Evolutionary conservation across 1,139 yeast species (phyloP).

Genomic region (Geotrichum phurueaensis): DNA sequence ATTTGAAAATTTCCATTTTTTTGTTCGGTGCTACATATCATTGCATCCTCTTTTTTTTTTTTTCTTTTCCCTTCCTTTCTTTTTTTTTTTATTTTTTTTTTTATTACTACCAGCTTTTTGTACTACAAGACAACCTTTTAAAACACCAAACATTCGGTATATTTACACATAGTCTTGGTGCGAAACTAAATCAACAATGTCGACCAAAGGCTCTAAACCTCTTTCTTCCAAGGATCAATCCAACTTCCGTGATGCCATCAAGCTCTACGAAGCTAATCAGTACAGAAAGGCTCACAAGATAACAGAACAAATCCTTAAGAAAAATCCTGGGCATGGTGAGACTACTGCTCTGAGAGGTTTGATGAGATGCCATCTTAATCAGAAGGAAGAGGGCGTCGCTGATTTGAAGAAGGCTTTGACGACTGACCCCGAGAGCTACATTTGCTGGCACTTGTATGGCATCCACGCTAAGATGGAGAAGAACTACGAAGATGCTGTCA

Average conservation of each 20-base stretch:
- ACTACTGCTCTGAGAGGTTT: conserved; percentile 83
- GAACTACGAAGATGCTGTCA: conserved; percentile 70
- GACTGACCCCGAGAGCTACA: conserved; percentile 52
- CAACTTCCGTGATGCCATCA: conserved; percentile 74
- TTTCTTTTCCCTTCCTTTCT: neutral
- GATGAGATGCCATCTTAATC: conserved; percentile 49
- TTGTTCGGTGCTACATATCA: neutral
- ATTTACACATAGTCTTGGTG: neutral
- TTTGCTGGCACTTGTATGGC: conserved; percentile 82
- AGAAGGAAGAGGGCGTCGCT: conserved; percentile 55
- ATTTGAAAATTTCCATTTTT: too few species aligned
- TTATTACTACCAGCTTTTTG: neutral
- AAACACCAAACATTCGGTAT: neutral
- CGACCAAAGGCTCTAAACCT: conserved; percentile 22
- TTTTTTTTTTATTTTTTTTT: conserved; percentile 3
- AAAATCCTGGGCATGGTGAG: conserved; percentile 70
- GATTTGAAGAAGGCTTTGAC: conserved; percentile 56
- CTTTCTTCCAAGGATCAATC: conserved; percentile 52
- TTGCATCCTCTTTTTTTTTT: neutral
- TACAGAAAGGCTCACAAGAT: conserved; percentile 79
- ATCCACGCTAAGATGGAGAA: conserved; percentile 68
- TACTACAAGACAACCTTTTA: neutral
- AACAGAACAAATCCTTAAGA: conserved; percentile 71
- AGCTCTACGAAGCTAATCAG: conserved; percentile 75
- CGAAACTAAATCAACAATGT: conserved; percentile 4